Base-by-base conservation (phyloP, 768 basidiomycete genomes). In the Grammothele lineata region DNA sequence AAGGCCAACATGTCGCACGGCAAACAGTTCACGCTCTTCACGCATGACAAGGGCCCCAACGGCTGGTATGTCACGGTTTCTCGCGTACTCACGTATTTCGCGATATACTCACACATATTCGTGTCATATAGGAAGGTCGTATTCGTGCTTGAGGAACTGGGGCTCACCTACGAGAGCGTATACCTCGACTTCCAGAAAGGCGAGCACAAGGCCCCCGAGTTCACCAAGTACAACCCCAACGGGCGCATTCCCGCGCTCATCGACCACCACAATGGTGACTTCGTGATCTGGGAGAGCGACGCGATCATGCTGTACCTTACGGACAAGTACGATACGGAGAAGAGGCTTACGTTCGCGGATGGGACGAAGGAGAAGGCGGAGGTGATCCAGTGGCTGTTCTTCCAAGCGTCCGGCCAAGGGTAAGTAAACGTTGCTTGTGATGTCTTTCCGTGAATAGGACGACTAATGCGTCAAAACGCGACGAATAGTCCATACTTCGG, bases 291-390 rank as follows among this genome's bases (percentile, higher is more conserved):
- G 62, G 68, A 69, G 51, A 61, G 62, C 22, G 63, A 65, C 39
- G 72, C 72, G 40, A 72, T 76, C 51, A 44, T 74, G 27, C 55
- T 69, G 6, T 76, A 73, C 59, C 61, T 76, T 36, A 59, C 59
- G n/a, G 68, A 72, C 50, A 61, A 65, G 45, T 76, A 75, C 53
- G 76, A 78, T 58, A 56, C 50, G n/a, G 70, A 72, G 26, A 54
- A 63, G 59, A 70, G 67, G 60, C 40, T 62, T 33, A 54, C 55
- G 24, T 47, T 55, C 21, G 21, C 39, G 4, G n/a, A n/a, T n/a
- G 45, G 34, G 32, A 37, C 22, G 3, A 48, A 48, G 17, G 58
- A 57, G 8, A 53, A 57, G 51, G 45, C 27, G 42, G 14, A n/a
- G 11, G 37, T 54, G 33, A 47, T 67, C 17, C 70, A 69, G 57